phyloP scores from a whole-genome alignment of 768 basidiomycete genomes.

The Podaxis mareebaensis region DNA sequence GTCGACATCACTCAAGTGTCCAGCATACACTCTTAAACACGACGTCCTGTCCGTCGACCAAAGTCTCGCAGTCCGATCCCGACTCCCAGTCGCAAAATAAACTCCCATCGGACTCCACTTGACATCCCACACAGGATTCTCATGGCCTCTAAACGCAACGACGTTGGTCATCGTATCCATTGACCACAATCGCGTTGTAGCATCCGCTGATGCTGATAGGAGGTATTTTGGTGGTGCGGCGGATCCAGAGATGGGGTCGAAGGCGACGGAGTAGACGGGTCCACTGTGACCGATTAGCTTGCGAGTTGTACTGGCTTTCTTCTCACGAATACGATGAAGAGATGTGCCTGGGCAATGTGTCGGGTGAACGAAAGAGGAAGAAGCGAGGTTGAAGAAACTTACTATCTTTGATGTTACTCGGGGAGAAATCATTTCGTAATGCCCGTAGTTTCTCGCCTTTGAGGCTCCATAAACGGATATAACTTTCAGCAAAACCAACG shows the following conservation, averaged over 20 bases:
- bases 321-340: slow-evolving; percentile 70
- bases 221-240: slow-evolving; percentile 84
- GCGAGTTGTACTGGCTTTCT: slow-evolving; percentile 81
- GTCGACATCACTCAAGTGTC: slow-evolving; percentile 95
- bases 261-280: slow-evolving; percentile 91
- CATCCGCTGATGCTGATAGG: slow-evolving; percentile 90
- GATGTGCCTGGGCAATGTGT: slow-evolving; percentile 47
- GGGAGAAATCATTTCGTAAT: slow-evolving; percentile 71
- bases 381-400: slow-evolving; percentile 25
- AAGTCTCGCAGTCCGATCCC: slow-evolving; percentile 91
- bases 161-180: slow-evolving; percentile 93
- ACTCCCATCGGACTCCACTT: slow-evolving; percentile 98
- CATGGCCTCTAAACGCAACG: slow-evolving; percentile 92
- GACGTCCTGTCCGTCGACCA: slow-evolving; percentile 94
- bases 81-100: slow-evolving; percentile 96
- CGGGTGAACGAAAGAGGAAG: neutral
- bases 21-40: slow-evolving; percentile 89
- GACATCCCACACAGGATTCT: slow-evolving; percentile 98
- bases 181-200: slow-evolving; percentile 91
- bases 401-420: slow-evolving; percentile 71
- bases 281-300: slow-evolving; percentile 97
- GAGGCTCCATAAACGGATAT: slow-evolving; percentile 91
- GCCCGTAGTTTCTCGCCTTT: slow-evolving; percentile 89
- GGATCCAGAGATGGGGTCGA: slow-evolving; percentile 90
- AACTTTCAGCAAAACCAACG: slow-evolving; percentile 94